Evolutionary conservation across 176 grass and related monocot genomes (phyloP).

Genomic region (Poa annua): DNA sequence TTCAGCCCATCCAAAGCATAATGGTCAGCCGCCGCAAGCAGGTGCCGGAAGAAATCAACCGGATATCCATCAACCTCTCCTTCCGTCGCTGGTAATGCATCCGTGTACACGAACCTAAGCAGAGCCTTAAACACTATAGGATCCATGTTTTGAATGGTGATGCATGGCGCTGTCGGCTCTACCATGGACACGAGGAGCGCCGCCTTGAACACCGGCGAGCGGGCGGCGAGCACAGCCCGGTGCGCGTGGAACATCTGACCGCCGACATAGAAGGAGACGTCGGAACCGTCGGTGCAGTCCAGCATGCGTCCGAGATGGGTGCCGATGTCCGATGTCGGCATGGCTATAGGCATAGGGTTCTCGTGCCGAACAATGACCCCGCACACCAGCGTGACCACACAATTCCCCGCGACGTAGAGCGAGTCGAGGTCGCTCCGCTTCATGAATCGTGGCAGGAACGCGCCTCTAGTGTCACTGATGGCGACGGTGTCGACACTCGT

Average conservation of each 20-base stretch:
- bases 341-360: not conserved
- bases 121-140: constrained; percentile 20
- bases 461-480: too few relatives aligned
- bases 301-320: constrained; percentile 28
- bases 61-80: not conserved
- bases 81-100: not conserved
- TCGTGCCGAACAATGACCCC: not conserved
- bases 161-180: not conserved
- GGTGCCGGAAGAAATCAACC: not conserved
- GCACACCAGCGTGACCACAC: too few relatives aligned
- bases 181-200: constrained; percentile 34
- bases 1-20: constrained; percentile 48
- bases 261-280: not conserved
- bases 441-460: not conserved
- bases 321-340: constrained; percentile 20
- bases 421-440: too few relatives aligned
- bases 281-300: not conserved
- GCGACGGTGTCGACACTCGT: not conserved
- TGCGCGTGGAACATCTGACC: constrained; percentile 20
- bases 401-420: too few relatives aligned
- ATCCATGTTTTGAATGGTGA: constrained; percentile 26
- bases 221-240: not conserved
- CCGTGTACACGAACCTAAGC: not conserved
- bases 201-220: constrained; percentile 32
- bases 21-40: constrained; percentile 51